A percentile compares a stretch with the other conserved stretches of the same genome.
Conservation (phyloP, 1,284 basidiomycete genomes). For the Cutaneotrichosporon sp. region DNA sequence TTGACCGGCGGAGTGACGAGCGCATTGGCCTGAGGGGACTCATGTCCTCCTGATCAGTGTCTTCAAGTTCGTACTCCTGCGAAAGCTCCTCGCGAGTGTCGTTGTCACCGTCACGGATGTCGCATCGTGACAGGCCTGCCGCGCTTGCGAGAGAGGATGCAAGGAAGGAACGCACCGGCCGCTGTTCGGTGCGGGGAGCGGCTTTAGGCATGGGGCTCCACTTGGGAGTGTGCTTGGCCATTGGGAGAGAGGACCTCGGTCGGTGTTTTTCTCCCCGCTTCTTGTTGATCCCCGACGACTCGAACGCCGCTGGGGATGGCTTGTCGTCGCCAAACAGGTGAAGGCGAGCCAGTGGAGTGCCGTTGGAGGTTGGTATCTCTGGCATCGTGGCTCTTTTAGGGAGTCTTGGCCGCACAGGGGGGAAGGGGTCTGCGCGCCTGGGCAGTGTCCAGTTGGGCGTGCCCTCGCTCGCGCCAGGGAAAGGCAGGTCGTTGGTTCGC, state of each 20-base stretch:
- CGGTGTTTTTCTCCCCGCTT: constrained; percentile 36
- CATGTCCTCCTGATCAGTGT: constrained; percentile 21
- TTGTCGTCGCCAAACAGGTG: constrained; percentile 45
- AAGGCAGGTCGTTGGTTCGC: background rate
- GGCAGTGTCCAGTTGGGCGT: background rate
- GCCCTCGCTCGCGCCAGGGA: background rate
- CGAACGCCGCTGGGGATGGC: constrained; percentile 51
- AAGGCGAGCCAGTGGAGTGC: constrained; percentile 37
- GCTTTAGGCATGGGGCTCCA: constrained; percentile 1
- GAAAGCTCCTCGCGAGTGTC: constrained; percentile 9
- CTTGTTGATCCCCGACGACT: constrained; percentile 49
- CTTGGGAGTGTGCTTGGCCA: background rate
- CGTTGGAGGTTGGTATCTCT: constrained; percentile 3
- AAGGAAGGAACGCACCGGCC: background rate
- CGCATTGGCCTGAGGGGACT: constrained; percentile 22
- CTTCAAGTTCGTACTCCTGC: constrained; percentile 12
- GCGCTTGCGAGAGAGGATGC: background rate
- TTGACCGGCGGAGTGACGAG: constrained; percentile 12
- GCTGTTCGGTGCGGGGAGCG: background rate
- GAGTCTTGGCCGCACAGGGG: background rate
- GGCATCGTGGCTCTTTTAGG: background rate
- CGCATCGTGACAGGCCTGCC: background rate
- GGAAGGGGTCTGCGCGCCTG: background rate
- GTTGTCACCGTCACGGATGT: background rate
- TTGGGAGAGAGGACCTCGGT: background rate